phyloP scores from a whole-genome alignment of 495 filamentous ascomycete genomes.

The Penicillium bialowiezense region DNA sequence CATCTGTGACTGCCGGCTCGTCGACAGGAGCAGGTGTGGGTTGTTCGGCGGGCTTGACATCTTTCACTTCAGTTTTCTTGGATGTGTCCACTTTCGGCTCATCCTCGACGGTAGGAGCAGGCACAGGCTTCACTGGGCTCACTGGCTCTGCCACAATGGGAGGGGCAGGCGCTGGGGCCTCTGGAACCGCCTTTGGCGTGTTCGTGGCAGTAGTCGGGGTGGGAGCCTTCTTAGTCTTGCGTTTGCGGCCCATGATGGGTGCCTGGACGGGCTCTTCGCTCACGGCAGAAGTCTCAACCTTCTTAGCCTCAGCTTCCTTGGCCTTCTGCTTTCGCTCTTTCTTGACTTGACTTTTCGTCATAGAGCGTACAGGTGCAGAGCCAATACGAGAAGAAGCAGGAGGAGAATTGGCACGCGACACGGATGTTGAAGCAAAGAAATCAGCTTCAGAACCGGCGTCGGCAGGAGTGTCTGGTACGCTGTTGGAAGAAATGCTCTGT shows the following conservation, averaged over 20 bases:
- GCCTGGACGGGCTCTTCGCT: slow-evolving; percentile 65
- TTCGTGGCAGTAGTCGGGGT: slow-evolving; percentile 34
- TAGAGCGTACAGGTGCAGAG: slow-evolving; percentile 70
- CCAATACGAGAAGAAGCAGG: slow-evolving; percentile 70
- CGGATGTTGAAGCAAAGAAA: slow-evolving; percentile 70
- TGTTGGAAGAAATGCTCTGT: slow-evolving; percentile 57
- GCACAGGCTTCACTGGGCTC: slow-evolving; percentile 31
- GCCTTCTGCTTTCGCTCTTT: slow-evolving; percentile 72
- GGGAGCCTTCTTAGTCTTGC: slow-evolving; percentile 80
- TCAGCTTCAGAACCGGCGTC: slow-evolving; percentile 77
- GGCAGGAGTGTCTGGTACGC: slow-evolving; percentile 75
- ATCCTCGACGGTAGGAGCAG: slow-evolving; percentile 25
- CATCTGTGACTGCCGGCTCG: slow-evolving; percentile 29
- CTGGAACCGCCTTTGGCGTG: slow-evolving; percentile 37
- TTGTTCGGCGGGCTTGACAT: slow-evolving; percentile 19
- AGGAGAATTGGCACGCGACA: slow-evolving; percentile 86
- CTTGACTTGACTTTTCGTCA: slow-evolving; percentile 87
- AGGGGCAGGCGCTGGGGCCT: background rate
- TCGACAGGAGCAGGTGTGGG: slow-evolving; percentile 28
- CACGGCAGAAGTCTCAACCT: slow-evolving; percentile 50
- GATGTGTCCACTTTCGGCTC: slow-evolving; percentile 24
- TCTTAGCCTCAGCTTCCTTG: slow-evolving; percentile 61
- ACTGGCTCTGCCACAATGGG: slow-evolving; percentile 25
- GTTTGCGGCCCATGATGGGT: slow-evolving; percentile 82
- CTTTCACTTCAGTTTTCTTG: slow-evolving; percentile 33